Conservation (phyloP, 768 basidiomycete genomes). For the Rossbeevera mucosa region DNA sequence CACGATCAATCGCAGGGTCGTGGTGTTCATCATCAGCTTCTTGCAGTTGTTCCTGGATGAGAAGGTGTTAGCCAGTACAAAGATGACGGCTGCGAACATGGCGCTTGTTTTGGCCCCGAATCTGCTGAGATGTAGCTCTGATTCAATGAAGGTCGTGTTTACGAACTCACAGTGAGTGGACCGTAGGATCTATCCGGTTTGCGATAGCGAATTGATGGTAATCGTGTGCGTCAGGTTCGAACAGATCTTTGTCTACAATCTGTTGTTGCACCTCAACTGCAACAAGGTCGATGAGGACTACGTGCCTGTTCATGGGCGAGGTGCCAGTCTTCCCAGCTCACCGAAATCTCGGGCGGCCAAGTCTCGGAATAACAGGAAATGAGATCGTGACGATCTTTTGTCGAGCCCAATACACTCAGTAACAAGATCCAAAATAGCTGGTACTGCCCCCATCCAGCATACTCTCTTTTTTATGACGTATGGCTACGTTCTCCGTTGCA, state of each 20-base stretch:
- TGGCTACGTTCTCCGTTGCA: neutral
- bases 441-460: neutral
- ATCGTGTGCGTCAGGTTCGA: slow-evolving; percentile 58
- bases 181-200: neutral
- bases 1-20: slow-evolving; percentile 79
- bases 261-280: slow-evolving; percentile 76
- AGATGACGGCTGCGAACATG: slow-evolving; percentile 88
- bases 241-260: slow-evolving; percentile 81
- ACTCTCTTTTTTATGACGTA: neutral
- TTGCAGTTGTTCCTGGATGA: slow-evolving; percentile 84
- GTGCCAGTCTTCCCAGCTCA: slow-evolving; percentile 50
- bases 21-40: slow-evolving; percentile 87
- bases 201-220: neutral
- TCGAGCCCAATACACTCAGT: neutral
- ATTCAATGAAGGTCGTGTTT: slow-evolving; percentile 85
- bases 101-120: slow-evolving; percentile 93
- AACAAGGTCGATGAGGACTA: slow-evolving; percentile 73
- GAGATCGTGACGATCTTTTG: neutral
- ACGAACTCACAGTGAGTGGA: slow-evolving; percentile 81
- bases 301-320: slow-evolving; percentile 73
- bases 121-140: slow-evolving; percentile 77
- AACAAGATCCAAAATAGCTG: neutral
- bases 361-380: slow-evolving; percentile 48
- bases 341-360: slow-evolving; percentile 47
- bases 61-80: slow-evolving; percentile 63